Percentiles rank a stretch among this genome's conserved stretches.
Conservation (phyloP, 441 rosid genomes). For the Erodium moschatum region DNA sequence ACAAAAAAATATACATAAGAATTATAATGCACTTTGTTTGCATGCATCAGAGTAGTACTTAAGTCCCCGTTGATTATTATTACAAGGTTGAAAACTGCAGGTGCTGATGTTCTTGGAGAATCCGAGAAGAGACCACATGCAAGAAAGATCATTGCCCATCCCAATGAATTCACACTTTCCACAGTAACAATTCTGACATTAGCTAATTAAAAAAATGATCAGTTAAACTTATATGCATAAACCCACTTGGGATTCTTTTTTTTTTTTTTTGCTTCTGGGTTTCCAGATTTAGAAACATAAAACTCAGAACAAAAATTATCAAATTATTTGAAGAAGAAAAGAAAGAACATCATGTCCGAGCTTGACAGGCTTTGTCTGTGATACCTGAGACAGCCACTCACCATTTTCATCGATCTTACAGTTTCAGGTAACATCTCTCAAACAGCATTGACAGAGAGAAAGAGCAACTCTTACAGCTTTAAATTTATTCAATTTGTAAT, state of each 20-base stretch:
- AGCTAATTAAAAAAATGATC: background rate
- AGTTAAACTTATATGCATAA: background rate
- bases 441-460: no score
- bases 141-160: constrained; percentile 45
- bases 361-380: constrained; percentile 39
- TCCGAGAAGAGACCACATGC: constrained; percentile 39
- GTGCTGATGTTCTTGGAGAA: constrained; percentile 18
- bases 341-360: constrained; percentile 23
- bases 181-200: constrained; percentile 14
- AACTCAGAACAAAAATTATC: constrained; percentile 16
- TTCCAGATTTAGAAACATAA: constrained; percentile 23
- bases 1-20: background rate
- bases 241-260: constrained; percentile 16
- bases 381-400: constrained; percentile 22
- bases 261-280: background rate
- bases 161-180: constrained; percentile 26
- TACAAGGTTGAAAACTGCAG: constrained; percentile 29
- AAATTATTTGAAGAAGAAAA: constrained; percentile 14
- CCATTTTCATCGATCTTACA: constrained; percentile 16
- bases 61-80: constrained; percentile 1
- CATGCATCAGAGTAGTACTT: background rate
- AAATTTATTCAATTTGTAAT: no score
- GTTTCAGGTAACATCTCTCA: background rate
- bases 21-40: constrained; percentile 18
- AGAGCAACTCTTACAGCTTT: no score